Conservation (phyloP, 352 stramenopile genomes). For the Globisporangium cylindrosporum region DNA sequence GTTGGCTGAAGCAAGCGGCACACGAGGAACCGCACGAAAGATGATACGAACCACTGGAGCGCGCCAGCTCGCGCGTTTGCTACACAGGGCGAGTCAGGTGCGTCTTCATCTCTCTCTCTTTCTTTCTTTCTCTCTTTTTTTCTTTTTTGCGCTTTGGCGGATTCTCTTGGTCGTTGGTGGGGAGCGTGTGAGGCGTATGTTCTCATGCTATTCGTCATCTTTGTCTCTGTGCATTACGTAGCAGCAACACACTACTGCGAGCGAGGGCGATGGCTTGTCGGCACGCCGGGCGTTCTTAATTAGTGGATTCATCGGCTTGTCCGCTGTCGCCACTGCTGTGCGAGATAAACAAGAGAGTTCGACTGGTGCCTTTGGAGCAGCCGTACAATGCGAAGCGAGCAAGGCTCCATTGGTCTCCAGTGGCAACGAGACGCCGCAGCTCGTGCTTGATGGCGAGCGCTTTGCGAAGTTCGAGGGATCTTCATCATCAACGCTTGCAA, state of each 20-base stretch:
- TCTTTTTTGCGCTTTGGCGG: too few species aligned
- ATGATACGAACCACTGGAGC: neutral
- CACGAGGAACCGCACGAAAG: neutral
- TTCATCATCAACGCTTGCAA: constrained; percentile 14
- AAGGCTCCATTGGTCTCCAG: neutral
- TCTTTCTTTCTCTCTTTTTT: too few species aligned
- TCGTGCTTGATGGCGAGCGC: constrained; percentile 40
- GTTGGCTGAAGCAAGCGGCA: neutral
- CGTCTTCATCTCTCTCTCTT: neutral
- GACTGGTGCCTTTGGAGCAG: neutral
- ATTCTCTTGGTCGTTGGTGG: neutral
- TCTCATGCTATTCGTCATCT: neutral
- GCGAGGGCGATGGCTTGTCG: neutral
- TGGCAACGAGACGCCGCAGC: neutral
- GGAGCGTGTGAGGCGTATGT: neutral
- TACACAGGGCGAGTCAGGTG: neutral
- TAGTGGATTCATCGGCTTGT: neutral
- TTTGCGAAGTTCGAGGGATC: constrained; percentile 38
- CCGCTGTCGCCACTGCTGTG: neutral
- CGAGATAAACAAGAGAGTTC: neutral
- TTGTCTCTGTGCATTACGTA: neutral
- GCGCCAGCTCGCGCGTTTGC: neutral
- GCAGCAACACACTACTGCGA: neutral
- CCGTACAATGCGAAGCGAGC: neutral
- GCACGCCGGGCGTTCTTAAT: neutral